Evolutionary conservation across 352 stramenopile species (phyloP).

Genomic region (Pythium apleroticum): DNA sequence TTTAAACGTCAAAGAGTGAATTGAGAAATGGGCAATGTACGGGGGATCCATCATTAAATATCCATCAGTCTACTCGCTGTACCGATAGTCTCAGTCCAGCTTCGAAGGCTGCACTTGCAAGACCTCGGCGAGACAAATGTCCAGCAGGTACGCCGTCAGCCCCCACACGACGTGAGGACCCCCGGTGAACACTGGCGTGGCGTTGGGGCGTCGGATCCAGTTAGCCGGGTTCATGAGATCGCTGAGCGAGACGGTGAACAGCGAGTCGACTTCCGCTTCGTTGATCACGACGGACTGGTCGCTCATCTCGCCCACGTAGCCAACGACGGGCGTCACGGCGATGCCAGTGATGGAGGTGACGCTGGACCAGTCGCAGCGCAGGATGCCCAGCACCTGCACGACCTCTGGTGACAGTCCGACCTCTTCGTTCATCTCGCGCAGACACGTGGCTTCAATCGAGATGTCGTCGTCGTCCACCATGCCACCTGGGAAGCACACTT

Average conservation of each 20-base stretch:
- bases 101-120: conserved; percentile 35
- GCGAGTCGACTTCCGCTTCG: conserved; percentile 93
- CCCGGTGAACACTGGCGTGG: conserved; percentile 93
- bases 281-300: conserved; percentile 92
- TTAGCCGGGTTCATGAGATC: conserved; percentile 86
- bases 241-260: conserved; percentile 93
- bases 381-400: conserved; percentile 93
- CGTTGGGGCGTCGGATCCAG: conserved; percentile 77
- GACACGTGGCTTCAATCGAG: conserved; percentile 95
- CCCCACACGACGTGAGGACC: conserved; percentile 96
- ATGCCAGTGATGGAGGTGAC: conserved; percentile 95
- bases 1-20: conserved; percentile 3
- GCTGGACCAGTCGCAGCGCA: conserved; percentile 96
- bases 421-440: conserved; percentile 98
- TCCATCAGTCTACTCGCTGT: background rate
- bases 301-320: conserved; percentile 93
- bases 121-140: conserved; percentile 83
- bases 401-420: conserved; percentile 84
- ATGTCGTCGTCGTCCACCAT: conserved; percentile 92
- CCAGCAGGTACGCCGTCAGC: conserved; percentile 95
- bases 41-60: conserved; percentile 19
- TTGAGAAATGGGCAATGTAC: conserved; percentile 3
- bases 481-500: conserved; percentile 97
- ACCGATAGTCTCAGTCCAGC: conserved; percentile 1
- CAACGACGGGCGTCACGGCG: conserved; percentile 97